Percentiles rank a stretch among this genome's conserved stretches.
phyloP scores from a whole-genome alignment of 352 stramenopile species.

The Phytopythium litorale region DNA sequence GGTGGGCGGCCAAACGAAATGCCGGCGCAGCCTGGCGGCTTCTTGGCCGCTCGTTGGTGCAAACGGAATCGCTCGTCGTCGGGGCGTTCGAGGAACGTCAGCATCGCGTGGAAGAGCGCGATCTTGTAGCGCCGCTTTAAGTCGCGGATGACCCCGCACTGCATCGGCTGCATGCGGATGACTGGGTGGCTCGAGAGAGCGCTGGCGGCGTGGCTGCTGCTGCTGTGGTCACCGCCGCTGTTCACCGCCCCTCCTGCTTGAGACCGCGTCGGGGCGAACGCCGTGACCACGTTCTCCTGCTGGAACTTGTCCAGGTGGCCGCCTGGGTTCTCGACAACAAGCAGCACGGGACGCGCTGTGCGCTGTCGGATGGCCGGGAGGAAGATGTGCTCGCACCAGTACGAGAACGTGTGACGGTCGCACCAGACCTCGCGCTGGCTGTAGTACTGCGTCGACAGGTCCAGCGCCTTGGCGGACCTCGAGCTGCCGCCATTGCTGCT shows the following conservation, averaged over 20 bases:
- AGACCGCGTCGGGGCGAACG: constrained; percentile 31
- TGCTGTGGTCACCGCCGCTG: background rate
- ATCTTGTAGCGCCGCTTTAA: constrained; percentile 54
- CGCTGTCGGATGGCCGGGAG: constrained; percentile 35
- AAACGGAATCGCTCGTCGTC: constrained; percentile 40
- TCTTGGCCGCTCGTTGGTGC: constrained; percentile 36
- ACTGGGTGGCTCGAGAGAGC: background rate
- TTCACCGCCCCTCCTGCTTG: background rate
- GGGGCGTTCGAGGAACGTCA: constrained; percentile 34
- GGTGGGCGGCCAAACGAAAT: constrained; percentile 32
- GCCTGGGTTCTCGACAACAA: constrained; percentile 43
- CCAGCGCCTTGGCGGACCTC: constrained; percentile 8
- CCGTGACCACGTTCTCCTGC: constrained; percentile 30
- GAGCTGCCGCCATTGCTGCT: too few relatives aligned
- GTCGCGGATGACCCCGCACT: constrained; percentile 35
- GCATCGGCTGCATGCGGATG: constrained; percentile 24
- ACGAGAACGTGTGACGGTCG: constrained; percentile 42
- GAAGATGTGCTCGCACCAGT: constrained; percentile 50
- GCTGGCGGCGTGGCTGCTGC: background rate
- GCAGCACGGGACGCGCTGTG: constrained; percentile 37
- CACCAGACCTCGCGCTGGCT: constrained; percentile 55
- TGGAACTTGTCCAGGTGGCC: constrained; percentile 31
- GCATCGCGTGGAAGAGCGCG: constrained; percentile 37
- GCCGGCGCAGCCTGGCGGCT: constrained; percentile 23
- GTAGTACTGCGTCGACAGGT: constrained; percentile 21